phyloP scores from a whole-genome alignment of 768 basidiomycete genomes.

The Xerocomus brunneocitrinus region DNA sequence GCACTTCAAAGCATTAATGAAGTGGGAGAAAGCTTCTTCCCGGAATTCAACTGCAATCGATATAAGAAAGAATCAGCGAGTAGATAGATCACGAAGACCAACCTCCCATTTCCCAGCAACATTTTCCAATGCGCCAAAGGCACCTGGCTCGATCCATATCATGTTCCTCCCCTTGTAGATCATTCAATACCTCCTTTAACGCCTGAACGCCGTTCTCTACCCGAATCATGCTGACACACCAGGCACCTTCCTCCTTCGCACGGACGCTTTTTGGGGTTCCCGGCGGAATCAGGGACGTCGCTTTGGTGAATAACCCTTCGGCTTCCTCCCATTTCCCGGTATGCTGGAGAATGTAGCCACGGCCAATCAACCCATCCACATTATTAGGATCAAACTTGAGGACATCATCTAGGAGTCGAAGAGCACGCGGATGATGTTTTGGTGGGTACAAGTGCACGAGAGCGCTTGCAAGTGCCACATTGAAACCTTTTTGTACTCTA shows the following conservation, averaged over 20 bases:
- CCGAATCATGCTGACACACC: slow-evolving; percentile 64
- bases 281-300: slow-evolving; percentile 44
- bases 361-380: slow-evolving; percentile 62
- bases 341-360: slow-evolving; percentile 67
- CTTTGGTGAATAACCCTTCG: slow-evolving; percentile 52
- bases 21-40: slow-evolving; percentile 71
- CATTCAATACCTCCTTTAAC: slow-evolving; percentile 45
- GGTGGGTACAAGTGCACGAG: slow-evolving; percentile 86
- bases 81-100: slow-evolving; percentile 18
- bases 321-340: slow-evolving; percentile 68
- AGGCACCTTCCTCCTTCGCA: slow-evolving; percentile 77
- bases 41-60: slow-evolving; percentile 39
- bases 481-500: slow-evolving; percentile 65
- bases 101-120: slow-evolving; percentile 72
- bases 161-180: slow-evolving; percentile 41
- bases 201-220: slow-evolving; percentile 43
- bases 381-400: slow-evolving; percentile 61
- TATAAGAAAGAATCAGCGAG: background rate
- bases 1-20: slow-evolving; percentile 75
- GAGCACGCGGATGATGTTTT: slow-evolving; percentile 80
- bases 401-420: slow-evolving; percentile 67
- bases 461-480: slow-evolving; percentile 66
- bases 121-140: slow-evolving; percentile 80
- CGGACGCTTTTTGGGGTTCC: slow-evolving; percentile 48
- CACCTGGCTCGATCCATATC: slow-evolving; percentile 68